Evolutionary conservation across 768 basidiomycete genomes (phyloP).

Genomic region (Strobilomyces confusus): DNA sequence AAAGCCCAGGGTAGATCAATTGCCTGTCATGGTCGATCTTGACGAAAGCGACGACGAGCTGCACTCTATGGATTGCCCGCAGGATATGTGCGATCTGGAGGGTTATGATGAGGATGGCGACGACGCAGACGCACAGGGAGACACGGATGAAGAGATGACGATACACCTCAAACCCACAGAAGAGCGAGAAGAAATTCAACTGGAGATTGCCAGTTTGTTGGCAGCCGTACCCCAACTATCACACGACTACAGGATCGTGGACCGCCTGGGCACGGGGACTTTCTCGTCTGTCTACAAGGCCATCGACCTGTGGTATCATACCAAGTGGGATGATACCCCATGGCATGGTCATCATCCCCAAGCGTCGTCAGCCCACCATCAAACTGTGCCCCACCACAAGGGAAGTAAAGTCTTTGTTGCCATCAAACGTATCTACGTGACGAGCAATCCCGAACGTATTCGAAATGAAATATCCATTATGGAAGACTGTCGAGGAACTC

Average conservation of each 20-base stretch:
- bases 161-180: constrained; percentile 54
- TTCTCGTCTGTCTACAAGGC: constrained; percentile 99
- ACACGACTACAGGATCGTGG: constrained; percentile 72
- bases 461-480: constrained; percentile 90
- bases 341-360: constrained; percentile 69
- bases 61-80: constrained; percentile 35
- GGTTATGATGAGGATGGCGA: constrained; percentile 34
- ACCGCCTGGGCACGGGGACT: constrained; percentile 93
- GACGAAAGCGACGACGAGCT: constrained; percentile 43
- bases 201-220: constrained; percentile 74
- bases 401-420: constrained; percentile 76
- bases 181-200: constrained; percentile 69
- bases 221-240: constrained; percentile 61
- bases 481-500: constrained; percentile 76
- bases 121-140: constrained; percentile 31
- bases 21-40: constrained; percentile 39
- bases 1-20: constrained; percentile 20
- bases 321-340: constrained; percentile 69
- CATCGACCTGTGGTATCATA: constrained; percentile 69
- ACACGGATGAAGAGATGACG: constrained; percentile 61
- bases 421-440: constrained; percentile 95
- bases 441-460: constrained; percentile 89
- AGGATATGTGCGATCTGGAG: constrained; percentile 35
- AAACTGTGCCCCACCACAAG: constrained; percentile 41
- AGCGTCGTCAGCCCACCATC: constrained; percentile 62